A percentile compares a stretch with the other conserved stretches of the same genome.
Evolutionary conservation across 371 early-diverging fungal species (phyloP).

Genomic region (Fennellomyces sp.): DNA sequence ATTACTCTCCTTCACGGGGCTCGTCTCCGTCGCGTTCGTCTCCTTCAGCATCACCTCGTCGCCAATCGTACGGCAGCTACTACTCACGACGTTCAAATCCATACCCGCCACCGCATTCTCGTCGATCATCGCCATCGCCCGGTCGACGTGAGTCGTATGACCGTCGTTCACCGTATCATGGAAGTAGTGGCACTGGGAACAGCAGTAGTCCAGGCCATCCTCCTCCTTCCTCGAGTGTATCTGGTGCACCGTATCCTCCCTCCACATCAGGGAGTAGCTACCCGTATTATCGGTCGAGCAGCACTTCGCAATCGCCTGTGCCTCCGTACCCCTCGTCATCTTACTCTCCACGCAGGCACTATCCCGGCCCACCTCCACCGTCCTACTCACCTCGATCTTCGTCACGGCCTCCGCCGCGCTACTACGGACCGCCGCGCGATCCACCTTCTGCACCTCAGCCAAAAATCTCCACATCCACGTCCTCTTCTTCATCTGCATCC

Average conservation of each 20-base stretch:
- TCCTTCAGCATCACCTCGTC: constrained; percentile 30
- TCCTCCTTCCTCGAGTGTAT: constrained; percentile 3
- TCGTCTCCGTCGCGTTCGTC: constrained; percentile 38
- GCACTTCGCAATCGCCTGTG: constrained; percentile 9
- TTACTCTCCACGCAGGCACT: constrained; percentile 16
- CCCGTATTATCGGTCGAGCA: constrained; percentile 5
- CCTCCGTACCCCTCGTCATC: constrained; percentile 13
- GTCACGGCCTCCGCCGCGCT: not conserved
- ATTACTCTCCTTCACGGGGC: constrained; percentile 21
- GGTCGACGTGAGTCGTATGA: constrained; percentile 37
- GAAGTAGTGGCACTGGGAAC: not conserved
- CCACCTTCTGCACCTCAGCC: constrained; percentile 3
- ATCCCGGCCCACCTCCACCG: constrained; percentile 12
- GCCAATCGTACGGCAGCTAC: constrained; percentile 36
- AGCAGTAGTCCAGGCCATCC: not conserved
- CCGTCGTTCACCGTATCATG: constrained; percentile 13
- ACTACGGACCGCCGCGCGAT: constrained; percentile 1
- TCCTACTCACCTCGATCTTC: constrained; percentile 7
- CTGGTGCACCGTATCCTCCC: not conserved
- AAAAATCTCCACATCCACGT: not conserved
- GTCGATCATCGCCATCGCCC: constrained; percentile 34
- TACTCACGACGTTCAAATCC: constrained; percentile 23
- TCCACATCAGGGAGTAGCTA: constrained; percentile 1
- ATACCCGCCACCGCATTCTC: constrained; percentile 17
- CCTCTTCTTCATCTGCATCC: not conserved